Conservation (phyloP, 1,139 yeast species). For the Eremothecium gossypii region DNA sequence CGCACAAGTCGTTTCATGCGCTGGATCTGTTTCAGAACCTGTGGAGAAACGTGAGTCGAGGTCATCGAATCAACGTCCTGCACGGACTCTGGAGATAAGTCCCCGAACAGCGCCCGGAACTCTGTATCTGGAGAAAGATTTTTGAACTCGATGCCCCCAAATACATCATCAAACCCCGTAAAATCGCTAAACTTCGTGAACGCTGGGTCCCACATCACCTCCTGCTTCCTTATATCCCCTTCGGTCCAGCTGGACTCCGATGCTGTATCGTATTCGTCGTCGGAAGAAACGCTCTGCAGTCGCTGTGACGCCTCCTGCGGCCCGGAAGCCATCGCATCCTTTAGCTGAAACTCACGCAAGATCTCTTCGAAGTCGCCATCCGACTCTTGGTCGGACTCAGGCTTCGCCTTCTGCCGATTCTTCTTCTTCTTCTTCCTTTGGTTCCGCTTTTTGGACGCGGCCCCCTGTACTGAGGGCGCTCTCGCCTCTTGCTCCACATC, state of each 20-base stretch:
- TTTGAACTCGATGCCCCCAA: conserved; percentile 39
- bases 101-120: conserved; percentile 64
- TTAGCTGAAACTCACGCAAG: conserved; percentile 22
- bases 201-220: conserved; percentile 32
- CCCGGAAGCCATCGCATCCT: conserved; percentile 11
- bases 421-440: conserved; percentile 20
- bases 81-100: conserved; percentile 55
- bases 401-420: conserved; percentile 11
- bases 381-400: conserved; percentile 17
- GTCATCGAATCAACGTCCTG: conserved; percentile 62
- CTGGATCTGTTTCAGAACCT: conserved; percentile 54
- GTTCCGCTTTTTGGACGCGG: conserved; percentile 16
- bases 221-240: conserved; percentile 14
- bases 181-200: conserved; percentile 36
- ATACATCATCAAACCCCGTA: conserved; percentile 34
- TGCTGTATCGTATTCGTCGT: conserved; percentile 33
- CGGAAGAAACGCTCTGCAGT: conserved; percentile 3
- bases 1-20: conserved; percentile 52
- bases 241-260: conserved; percentile 7
- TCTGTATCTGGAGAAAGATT: conserved; percentile 77
- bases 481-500: conserved; percentile 8
- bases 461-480: conserved; percentile 18
- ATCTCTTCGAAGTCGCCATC: conserved; percentile 28
- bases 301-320: conserved; percentile 6
- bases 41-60: conserved; percentile 51